phyloP scores from a whole-genome alignment of 2,329 filamentous ascomycete species.

The Periconia sp. region DNA sequence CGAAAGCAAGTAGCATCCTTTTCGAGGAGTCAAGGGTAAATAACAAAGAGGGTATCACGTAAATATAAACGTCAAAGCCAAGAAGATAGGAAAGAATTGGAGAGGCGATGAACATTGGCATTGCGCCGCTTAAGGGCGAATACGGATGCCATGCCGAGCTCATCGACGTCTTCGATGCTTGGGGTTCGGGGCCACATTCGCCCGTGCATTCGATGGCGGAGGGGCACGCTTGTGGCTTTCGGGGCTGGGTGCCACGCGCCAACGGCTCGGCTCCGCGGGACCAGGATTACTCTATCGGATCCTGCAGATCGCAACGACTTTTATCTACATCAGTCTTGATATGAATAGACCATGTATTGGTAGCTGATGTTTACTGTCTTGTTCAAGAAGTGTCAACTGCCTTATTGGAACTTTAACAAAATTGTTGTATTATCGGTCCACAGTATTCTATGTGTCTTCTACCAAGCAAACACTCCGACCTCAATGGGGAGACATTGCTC shows the following conservation, averaged over 20 bases:
- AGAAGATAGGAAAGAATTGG: not conserved
- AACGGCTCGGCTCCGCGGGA: not conserved
- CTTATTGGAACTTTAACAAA: too few species aligned
- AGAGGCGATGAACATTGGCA: too few species aligned
- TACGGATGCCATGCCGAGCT: not conserved
- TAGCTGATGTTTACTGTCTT: too few species aligned
- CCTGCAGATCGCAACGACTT: not conserved
- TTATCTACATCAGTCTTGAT: too few species aligned
- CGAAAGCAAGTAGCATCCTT: conserved; percentile 1
- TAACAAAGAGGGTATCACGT: not conserved
- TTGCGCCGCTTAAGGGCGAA: too few species aligned
- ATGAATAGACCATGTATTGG: too few species aligned
- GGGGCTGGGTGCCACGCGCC: conserved; percentile 1
- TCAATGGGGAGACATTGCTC: too few species aligned
- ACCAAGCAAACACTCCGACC: too few species aligned
- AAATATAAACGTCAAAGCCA: not conserved
- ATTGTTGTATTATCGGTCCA: too few species aligned
- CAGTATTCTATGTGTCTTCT: too few species aligned
- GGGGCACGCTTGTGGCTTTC: not conserved
- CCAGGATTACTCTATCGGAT: not conserved
- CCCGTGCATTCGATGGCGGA: not conserved
- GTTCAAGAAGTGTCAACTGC: too few species aligned
- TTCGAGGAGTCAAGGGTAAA: not conserved
- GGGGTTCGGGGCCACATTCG: not conserved
- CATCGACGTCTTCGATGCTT: conserved; percentile 4